Percentiles rank a stretch among this genome's conserved stretches.
Evolutionary conservation across 2,329 filamentous ascomycete genomes (phyloP).

Genomic region (Fusarium phyllophilum): DNA sequence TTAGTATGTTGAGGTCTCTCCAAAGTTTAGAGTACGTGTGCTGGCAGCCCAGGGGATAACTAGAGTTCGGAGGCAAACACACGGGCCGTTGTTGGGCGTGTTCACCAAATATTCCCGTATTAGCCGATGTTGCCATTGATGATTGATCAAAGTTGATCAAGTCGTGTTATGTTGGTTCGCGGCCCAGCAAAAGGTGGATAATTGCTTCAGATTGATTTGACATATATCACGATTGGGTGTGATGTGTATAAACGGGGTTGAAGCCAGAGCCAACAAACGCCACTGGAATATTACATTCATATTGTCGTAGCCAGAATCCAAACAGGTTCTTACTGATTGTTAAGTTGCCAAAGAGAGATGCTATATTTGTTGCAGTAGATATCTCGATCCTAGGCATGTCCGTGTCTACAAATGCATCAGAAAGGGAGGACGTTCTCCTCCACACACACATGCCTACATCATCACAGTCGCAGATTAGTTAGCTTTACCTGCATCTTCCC

Average conservation of each 20-base stretch:
- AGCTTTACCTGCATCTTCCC: slow-evolving; percentile 31
- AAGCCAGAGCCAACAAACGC: background rate
- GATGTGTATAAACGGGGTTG: background rate
- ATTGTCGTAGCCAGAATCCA: background rate
- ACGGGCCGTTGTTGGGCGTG: slow-evolving; percentile 36
- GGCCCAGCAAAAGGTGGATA: slow-evolving; percentile 6
- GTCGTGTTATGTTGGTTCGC: slow-evolving; percentile 1
- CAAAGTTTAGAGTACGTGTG: slow-evolving; percentile 4
- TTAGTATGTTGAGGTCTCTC: background rate
- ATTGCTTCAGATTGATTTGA: slow-evolving; percentile 23
- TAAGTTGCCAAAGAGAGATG: background rate
- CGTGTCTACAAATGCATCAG: slow-evolving; percentile 2
- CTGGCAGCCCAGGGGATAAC: slow-evolving; percentile 16
- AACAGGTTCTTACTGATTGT: background rate
- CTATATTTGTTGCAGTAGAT: background rate
- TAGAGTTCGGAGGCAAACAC: slow-evolving; percentile 23
- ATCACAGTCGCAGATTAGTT: slow-evolving; percentile 10
- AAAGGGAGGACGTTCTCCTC: slow-evolving; percentile 24
- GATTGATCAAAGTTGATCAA: slow-evolving; percentile 10
- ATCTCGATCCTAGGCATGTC: background rate
- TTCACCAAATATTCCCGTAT: slow-evolving; percentile 15
- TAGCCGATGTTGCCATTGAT: slow-evolving; percentile 14
- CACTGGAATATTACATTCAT: background rate
- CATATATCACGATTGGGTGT: background rate
- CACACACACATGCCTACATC: slow-evolving; percentile 31